Evolutionary conservation across 108 stramenopile species (phyloP).

Genomic region (Pseudonitzschia multistriata): DNA sequence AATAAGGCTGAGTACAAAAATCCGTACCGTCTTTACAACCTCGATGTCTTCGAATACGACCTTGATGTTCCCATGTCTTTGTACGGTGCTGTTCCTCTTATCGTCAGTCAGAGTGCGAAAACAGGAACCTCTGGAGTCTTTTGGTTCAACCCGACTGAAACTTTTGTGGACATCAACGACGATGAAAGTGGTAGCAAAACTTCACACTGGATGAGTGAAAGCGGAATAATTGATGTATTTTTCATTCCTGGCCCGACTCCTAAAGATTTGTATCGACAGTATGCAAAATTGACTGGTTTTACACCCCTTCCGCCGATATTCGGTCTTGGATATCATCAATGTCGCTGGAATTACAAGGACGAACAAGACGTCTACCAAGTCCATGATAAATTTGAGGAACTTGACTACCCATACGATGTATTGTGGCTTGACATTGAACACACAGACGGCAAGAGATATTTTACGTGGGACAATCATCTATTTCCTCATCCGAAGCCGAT

Average conservation of each 20-base stretch:
- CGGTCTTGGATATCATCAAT: slow-evolving; percentile 98
- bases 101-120: slow-evolving; percentile 66
- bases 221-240: slow-evolving; percentile 88
- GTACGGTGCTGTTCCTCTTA: slow-evolving; percentile 93
- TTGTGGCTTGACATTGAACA: slow-evolving; percentile 99
- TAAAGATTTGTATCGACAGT: slow-evolving; percentile 79
- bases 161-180: slow-evolving; percentile 92
- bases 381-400: slow-evolving; percentile 91
- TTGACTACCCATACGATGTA: slow-evolving; percentile 99
- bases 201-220: slow-evolving; percentile 95
- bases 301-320: slow-evolving; percentile 93
- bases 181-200: slow-evolving; percentile 32
- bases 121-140: slow-evolving; percentile 90
- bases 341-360: slow-evolving; percentile 98
- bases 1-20: slow-evolving; percentile 79
- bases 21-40: slow-evolving; percentile 98
- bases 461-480: slow-evolving; percentile 95
- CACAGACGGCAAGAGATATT: slow-evolving; percentile 99
- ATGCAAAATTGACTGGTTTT: slow-evolving; percentile 86
- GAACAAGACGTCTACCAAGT: slow-evolving; percentile 93
- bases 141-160: slow-evolving; percentile 98
- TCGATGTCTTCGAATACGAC: slow-evolving; percentile 99
- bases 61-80: slow-evolving; percentile 97
- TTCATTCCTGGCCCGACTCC: slow-evolving; percentile 82
- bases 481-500: slow-evolving; percentile 94